Conservation (phyloP, 2,329 filamentous ascomycete species). For the Pseudopyrenochaeta lycopersici region DNA sequence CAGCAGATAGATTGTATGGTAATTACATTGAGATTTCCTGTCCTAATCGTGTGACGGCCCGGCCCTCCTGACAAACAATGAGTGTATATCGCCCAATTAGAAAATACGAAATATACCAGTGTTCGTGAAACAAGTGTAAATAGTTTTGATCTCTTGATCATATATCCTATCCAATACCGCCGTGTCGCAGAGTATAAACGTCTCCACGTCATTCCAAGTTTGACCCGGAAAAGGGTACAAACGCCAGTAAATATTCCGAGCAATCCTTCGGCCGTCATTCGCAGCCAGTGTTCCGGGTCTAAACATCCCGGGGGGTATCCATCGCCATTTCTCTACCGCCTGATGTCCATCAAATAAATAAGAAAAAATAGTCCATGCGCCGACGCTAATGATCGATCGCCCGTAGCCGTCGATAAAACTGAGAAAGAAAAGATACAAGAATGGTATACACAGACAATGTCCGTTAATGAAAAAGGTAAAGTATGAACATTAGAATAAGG, state of each 20-base stretch:
- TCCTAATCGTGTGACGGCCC: conserved; percentile 5
- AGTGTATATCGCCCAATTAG: conserved; percentile 9
- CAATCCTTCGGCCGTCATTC: background rate
- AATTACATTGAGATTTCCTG: conserved; percentile 24
- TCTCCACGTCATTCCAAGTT: background rate
- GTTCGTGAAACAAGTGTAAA: conserved; percentile 10
- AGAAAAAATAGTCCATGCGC: conserved; percentile 33
- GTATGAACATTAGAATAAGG: conserved; percentile 46
- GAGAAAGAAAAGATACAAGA: conserved; percentile 31
- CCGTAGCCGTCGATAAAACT: conserved; percentile 26
- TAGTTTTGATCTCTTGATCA: conserved; percentile 8
- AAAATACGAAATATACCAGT: conserved; percentile 2
- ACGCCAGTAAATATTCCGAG: conserved; percentile 1
- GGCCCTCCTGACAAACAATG: background rate
- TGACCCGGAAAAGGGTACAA: background rate
- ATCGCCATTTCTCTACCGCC: conserved; percentile 7
- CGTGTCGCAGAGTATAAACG: background rate
- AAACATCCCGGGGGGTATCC: conserved; percentile 14
- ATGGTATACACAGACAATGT: conserved; percentile 19
- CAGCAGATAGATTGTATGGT: conserved; percentile 34
- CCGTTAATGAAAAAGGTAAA: conserved; percentile 43
- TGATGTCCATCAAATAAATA: conserved; percentile 6
- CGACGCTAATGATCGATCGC: conserved; percentile 47
- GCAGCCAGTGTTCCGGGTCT: conserved; percentile 9
- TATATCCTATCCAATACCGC: conserved; percentile 4